These are phyloP conservation scores for Kondoa malvinella DNA, from an alignment of 768 basidiomycete species.

Conservation along the genomic window DNA sequence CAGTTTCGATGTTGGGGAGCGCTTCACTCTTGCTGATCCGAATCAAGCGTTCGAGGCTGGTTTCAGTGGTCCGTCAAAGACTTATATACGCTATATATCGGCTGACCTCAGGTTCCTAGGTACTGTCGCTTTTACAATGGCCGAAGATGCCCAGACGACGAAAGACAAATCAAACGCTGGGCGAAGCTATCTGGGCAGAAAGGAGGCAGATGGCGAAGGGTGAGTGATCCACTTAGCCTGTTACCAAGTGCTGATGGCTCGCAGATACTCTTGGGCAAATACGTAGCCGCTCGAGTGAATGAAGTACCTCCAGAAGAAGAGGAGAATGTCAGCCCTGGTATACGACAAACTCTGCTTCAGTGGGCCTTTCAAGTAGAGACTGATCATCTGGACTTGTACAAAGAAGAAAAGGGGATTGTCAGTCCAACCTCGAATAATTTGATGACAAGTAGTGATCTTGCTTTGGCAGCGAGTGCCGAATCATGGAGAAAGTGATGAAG, in stretches of 20 bases:
- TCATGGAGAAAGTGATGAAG: neutral
- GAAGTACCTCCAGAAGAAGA: neutral
- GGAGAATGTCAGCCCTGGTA: neutral
- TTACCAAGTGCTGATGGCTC: neutral
- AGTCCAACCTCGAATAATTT: neutral
- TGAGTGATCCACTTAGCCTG: neutral
- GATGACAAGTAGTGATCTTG: neutral
- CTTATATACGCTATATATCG: neutral
- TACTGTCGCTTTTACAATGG: slow-evolving; percentile 5
- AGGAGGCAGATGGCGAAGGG: neutral
- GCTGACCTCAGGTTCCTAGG: neutral
- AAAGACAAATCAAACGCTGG: slow-evolving; percentile 7
- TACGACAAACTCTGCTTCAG: slow-evolving; percentile 6
- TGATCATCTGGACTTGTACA: neutral
- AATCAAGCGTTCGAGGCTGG: neutral
- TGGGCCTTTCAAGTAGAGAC: slow-evolving; percentile 4
- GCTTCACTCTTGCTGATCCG: neutral
- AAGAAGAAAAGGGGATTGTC: slow-evolving; percentile 3
- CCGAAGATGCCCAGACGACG: slow-evolving; percentile 1
- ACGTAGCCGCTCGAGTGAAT: neutral
- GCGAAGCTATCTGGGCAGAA: neutral
- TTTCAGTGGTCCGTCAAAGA: slow-evolving; percentile 3
- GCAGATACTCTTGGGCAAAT: slow-evolving; percentile 5
- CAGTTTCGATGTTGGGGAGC: neutral
- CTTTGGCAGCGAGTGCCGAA: neutral